Evolutionary conservation across 2,329 filamentous ascomycete species (phyloP).

Genomic region (Ophiocordyceps camponoti-rufipedis): DNA sequence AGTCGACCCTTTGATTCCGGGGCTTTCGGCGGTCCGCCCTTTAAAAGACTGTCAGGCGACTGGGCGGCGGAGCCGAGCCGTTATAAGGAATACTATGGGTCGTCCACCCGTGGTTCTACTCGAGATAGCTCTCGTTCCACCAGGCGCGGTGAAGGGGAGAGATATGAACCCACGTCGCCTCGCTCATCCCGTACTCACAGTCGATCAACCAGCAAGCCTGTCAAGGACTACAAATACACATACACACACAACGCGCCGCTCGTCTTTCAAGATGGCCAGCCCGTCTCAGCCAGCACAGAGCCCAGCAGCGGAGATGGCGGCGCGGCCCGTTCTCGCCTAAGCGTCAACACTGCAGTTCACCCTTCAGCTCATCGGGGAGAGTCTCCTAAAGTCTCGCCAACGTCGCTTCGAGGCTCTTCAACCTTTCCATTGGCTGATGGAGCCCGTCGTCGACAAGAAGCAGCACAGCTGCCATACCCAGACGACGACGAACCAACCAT

Average conservation of each 20-base stretch:
- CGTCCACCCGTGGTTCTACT: constrained; percentile 10
- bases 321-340: constrained; percentile 14
- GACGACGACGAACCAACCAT: constrained; percentile 12
- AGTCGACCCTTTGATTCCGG: constrained; percentile 7
- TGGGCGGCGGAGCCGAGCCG: constrained; percentile 9
- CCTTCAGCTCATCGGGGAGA: constrained; percentile 11
- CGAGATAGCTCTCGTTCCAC: constrained; percentile 14
- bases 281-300: constrained; percentile 6
- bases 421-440: constrained; percentile 13
- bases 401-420: constrained; percentile 9
- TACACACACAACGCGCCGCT: constrained; percentile 16
- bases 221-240: constrained; percentile 11
- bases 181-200: constrained; percentile 11
- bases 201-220: constrained; percentile 21
- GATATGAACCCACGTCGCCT: constrained; percentile 5
- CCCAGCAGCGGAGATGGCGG: constrained; percentile 6
- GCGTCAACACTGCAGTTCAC: constrained; percentile 15
- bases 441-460: constrained; percentile 6
- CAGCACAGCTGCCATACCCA: constrained; percentile 16
- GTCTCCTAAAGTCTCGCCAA: constrained; percentile 1
- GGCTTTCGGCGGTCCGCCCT: constrained; percentile 9
- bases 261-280: constrained; percentile 16
- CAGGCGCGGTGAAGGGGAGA: constrained; percentile 8
- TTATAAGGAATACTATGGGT: constrained; percentile 8
- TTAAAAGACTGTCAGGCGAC: constrained; percentile 15